Evolutionary conservation across 805 yeast genomes (phyloP).

Genomic region (Yamadazyma insecticola): DNA sequence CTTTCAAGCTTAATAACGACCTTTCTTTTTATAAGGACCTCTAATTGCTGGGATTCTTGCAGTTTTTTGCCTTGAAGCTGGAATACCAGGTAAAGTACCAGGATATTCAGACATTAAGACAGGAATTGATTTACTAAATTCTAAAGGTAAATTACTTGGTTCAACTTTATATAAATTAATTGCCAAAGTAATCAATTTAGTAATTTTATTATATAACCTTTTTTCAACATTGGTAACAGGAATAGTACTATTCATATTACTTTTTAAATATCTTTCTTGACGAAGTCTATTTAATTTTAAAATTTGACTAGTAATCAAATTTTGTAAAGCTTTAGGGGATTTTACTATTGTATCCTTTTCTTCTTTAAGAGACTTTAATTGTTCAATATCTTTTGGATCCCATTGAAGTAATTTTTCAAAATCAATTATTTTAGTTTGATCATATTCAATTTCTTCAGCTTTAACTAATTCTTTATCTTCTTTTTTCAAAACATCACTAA

Average conservation of each 20-base stretch:
- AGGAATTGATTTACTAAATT: conserved; percentile 49
- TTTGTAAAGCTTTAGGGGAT: conserved; percentile 30
- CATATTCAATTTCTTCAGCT: conserved; percentile 9
- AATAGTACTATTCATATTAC: conserved; percentile 19
- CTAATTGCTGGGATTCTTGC: conserved; percentile 34
- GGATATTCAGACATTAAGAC: conserved; percentile 67
- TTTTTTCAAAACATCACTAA: neutral
- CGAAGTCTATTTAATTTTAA: conserved; percentile 35
- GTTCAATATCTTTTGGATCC: conserved; percentile 28
- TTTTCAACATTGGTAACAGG: conserved; percentile 24
- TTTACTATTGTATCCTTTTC: conserved; percentile 17
- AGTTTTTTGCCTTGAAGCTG: conserved; percentile 18
- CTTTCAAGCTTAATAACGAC: conserved; percentile 8
- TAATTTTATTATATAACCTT: conserved; percentile 24
- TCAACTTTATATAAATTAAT: conserved; percentile 24
- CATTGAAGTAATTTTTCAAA: conserved; percentile 26
- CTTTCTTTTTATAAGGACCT: conserved; percentile 35
- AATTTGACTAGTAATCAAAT: conserved; percentile 26
- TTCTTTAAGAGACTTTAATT: conserved; percentile 20
- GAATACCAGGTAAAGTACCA: conserved; percentile 72
- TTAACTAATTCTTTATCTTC: conserved; percentile 3
- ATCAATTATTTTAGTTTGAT: conserved; percentile 6
- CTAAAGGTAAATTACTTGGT: conserved; percentile 21
- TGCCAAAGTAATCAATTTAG: conserved; percentile 27
- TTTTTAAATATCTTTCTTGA: conserved; percentile 32